These are phyloP conservation scores for Globisporangium sylvaticum DNA, from an alignment of 352 stramenopile species.

Conservation along the genomic window DNA sequence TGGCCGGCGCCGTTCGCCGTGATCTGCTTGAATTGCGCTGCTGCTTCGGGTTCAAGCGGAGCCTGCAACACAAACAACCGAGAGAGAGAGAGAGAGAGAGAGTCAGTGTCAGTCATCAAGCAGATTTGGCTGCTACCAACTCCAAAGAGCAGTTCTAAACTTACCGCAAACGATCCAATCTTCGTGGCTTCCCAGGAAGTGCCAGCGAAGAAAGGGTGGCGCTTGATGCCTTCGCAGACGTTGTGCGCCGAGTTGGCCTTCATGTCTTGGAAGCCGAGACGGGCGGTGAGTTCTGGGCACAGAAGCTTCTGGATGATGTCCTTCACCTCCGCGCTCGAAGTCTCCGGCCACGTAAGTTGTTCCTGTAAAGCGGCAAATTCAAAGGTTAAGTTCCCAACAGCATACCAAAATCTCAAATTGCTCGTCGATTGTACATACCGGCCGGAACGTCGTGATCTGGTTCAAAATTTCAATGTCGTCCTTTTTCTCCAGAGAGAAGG, in stretches of 20 bases:
- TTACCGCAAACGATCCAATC: conserved; percentile 72
- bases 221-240: conserved; percentile 71
- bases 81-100: background rate
- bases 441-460: conserved; percentile 74
- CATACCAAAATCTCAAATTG: background rate
- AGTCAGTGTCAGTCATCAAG: background rate
- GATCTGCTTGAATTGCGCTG: conserved; percentile 72
- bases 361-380: conserved; percentile 19
- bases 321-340: conserved; percentile 64
- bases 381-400: background rate
- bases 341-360: conserved; percentile 65
- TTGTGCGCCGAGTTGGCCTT: conserved; percentile 37
- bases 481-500: conserved; percentile 82
- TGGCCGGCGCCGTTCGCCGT: conserved; percentile 38
- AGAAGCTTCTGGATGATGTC: conserved; percentile 68
- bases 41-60: conserved; percentile 65
- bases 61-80: conserved; percentile 29
- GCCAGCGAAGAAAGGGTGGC: conserved; percentile 79
- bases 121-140: background rate
- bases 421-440: conserved; percentile 26
- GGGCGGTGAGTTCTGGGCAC: conserved; percentile 44
- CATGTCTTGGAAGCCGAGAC: conserved; percentile 54
- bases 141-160: background rate
- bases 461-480: conserved; percentile 89
- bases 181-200: conserved; percentile 83